Base-by-base conservation (phyloP, 2,329 filamentous ascomycete species). In the Beauveria bassiana region DNA sequence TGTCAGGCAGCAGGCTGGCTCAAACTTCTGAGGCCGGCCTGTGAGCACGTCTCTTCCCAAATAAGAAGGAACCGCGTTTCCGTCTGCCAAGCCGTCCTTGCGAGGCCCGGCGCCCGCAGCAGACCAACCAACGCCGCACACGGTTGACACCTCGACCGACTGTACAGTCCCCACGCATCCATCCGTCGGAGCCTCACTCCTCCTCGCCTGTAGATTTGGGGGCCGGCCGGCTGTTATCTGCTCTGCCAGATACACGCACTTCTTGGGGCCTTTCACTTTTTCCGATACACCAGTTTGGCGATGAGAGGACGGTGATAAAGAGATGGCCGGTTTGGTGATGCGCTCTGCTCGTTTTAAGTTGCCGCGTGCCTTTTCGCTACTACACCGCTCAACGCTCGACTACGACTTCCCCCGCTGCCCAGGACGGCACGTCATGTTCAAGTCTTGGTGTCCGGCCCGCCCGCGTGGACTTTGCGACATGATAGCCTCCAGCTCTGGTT, bases 151-250 rank as follows among this genome's bases (percentile, higher is more conserved):
- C 42, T 43, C 42, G 7, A 22, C 26, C 28, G 45, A 20, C 47
- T 4, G 8, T 22, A 43, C 34, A 40, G 22, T 22, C 31, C n/a
- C 46, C 56, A 51, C 56, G 34, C 56, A 22, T 59, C 56, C 56
- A 51, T 59, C 56, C 56, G 46, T 59, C 56, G 56, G 56, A 59
- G 56, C 55, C 45, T 57, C 54, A 31, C 18, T 9, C 10, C 28
- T 26, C 12, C 6, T 20, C n/a, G 14, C 28, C 31, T 26, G n/a
- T 16, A 12, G 9, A 31, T 26, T 57, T 57, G 54, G 54, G 54
- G 45, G 54, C 54, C 54, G 18, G 43, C 43, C 54, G 28, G 43
- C 43, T 49, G 43, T 47, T 57, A 57, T 47, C 43, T 57, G 12
- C 12, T 34, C 38, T 49, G 42, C 34, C 34, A 14, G 34, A 38